Conservation (phyloP, 441 rosid genomes). For the Eutrema salsugineum region DNA sequence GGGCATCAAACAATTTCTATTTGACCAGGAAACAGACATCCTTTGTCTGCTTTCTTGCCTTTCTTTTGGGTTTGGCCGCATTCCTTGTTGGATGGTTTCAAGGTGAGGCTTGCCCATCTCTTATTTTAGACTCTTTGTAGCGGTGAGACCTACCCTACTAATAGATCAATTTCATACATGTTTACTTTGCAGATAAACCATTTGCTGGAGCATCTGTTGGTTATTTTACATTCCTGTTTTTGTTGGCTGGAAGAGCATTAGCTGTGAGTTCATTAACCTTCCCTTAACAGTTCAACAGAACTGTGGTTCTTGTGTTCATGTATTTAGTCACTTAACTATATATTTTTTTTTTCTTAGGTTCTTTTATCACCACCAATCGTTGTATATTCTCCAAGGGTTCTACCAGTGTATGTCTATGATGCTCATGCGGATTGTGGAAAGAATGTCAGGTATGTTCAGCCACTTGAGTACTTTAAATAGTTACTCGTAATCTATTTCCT, state of each 20-base stretch:
- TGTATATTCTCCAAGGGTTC: slow-evolving; percentile 98
- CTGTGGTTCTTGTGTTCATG: slow-evolving; percentile 13
- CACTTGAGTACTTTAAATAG: slow-evolving; percentile 6
- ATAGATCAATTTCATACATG: slow-evolving; percentile 4
- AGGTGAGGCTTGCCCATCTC: slow-evolving; percentile 46
- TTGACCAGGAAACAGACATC: slow-evolving; percentile 92
- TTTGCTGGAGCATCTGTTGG: slow-evolving; percentile 99
- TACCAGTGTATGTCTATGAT: slow-evolving; percentile 98
- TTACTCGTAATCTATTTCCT: not conserved
- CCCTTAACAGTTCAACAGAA: slow-evolving; percentile 9
- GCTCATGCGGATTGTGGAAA: slow-evolving; percentile 99
- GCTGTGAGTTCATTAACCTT: slow-evolving; percentile 61
- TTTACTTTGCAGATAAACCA: slow-evolving; percentile 66
- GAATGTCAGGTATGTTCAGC: slow-evolving; percentile 88
- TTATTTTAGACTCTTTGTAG: slow-evolving; percentile 8
- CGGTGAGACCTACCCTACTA: not conserved
- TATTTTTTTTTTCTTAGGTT: slow-evolving; percentile 47
- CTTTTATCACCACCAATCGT: slow-evolving; percentile 99
- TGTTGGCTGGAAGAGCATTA: slow-evolving; percentile 97
- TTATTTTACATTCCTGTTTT: slow-evolving; percentile 92
- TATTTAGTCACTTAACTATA: not conserved
- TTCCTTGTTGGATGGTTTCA: slow-evolving; percentile 94
- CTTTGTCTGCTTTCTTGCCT: slow-evolving; percentile 92
- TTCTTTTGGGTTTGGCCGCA: slow-evolving; percentile 98
- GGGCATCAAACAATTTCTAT: slow-evolving; percentile 99